Base-by-base conservation (phyloP, 805 yeast species). In the Saitoella complicata region DNA sequence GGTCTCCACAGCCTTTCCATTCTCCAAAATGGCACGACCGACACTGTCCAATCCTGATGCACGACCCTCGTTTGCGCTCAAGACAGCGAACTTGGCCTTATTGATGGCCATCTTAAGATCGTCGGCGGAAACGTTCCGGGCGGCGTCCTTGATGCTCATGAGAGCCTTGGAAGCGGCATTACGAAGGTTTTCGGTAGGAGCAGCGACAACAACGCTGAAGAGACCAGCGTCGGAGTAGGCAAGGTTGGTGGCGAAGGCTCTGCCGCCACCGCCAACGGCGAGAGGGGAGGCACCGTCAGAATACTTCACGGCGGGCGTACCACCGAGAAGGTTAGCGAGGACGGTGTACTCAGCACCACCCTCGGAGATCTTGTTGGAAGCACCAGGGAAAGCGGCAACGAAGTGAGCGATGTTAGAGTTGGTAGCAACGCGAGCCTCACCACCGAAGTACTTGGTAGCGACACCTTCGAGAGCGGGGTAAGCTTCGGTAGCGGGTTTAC, bases 301-400 rank as follows among this genome's bases (percentile, higher is more conserved):
- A 63, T 81, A 72, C 62, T 80, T 72, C 47, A 76, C 63, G 41
- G 71, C 58, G 53, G 66, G 66, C 47, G 59, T 51, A 43, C 64
- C 60, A 46, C 75, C 64, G 50, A 78, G 75, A 51, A 83, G 67
- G 55, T 76, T 78, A 47, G 88, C 69, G 61, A 88, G 72, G 31
- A 78, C 76, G 59, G 80, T 76, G 64, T 70, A 79, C 53, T 79
- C 78, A 51, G 79, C 75, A 46, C 77, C 77, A 43, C 58, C 46
- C 31, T 72, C 68, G 21, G 21, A 21, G 21, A 21, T 3, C 21
- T 21, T 21, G 21, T 21, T 21, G 48, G 73, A 62, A 53, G 73
- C 64, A 49, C 80, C 72, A 54, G 97, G 94, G 53, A 84, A 70
- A 60, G 91, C 94, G 57, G 91, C 69, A 45, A 78, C 78, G 45